phyloP scores from a whole-genome alignment of 164 flowering plant species.

The Umbellularia californica region DNA sequence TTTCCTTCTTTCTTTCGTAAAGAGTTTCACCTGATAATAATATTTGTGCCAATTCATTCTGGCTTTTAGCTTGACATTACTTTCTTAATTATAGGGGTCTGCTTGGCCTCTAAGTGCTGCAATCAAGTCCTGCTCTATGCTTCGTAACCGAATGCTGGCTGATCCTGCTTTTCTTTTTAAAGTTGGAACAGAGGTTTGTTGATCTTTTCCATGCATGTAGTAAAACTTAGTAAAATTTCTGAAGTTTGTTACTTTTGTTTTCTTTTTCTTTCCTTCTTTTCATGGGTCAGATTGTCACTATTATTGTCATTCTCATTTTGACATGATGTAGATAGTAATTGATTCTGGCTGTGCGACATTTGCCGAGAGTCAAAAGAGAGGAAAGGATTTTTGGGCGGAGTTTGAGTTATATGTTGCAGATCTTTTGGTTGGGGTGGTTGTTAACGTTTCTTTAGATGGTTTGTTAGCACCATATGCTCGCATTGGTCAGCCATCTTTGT shows the following conservation, averaged over 20 bases:
- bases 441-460: conserved; percentile 78
- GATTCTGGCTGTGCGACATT: conserved; percentile 96
- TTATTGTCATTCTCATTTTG: not conserved
- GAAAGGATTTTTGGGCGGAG: conserved; percentile 93
- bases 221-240: not conserved
- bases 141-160: conserved; percentile 85
- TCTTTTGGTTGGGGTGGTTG: conserved; percentile 80
- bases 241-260: not conserved
- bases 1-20: not conserved
- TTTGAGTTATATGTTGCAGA: conserved; percentile 92
- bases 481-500: conserved; percentile 58
- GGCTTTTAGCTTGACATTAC: not conserved
- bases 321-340: conserved; percentile 63
- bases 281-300: not conserved
- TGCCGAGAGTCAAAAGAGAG: conserved; percentile 93
- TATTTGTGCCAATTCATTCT: not conserved
- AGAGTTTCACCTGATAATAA: not conserved
- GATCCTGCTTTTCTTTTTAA: conserved; percentile 91
- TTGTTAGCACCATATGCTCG: conserved; percentile 92
- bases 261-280: not conserved
- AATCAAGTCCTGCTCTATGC: conserved; percentile 58
- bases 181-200: conserved; percentile 82
- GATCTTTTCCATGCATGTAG: not conserved
- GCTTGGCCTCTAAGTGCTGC: conserved; percentile 58
- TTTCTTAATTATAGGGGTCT: conserved; percentile 42